phyloP scores from a whole-genome alignment of 371 early-diverging fungal genomes.

The Smittium mucronatum region DNA sequence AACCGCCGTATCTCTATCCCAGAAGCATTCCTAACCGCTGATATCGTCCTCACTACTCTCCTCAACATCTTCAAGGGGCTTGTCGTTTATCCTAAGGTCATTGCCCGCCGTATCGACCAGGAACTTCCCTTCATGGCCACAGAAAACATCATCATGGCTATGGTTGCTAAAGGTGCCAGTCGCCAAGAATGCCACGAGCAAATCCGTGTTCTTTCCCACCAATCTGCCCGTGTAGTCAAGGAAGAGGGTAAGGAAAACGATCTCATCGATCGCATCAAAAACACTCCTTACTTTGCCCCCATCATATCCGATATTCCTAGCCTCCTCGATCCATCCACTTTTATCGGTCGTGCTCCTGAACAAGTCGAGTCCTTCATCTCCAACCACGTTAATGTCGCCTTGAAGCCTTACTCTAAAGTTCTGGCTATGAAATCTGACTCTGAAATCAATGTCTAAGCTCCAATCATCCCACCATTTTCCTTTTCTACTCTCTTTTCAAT shows the following conservation, averaged over 20 bases:
- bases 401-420: slow-evolving; percentile 56
- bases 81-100: slow-evolving; percentile 94
- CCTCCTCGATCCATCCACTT: slow-evolving; percentile 81
- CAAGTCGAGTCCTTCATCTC: slow-evolving; percentile 78
- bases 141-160: slow-evolving; percentile 97
- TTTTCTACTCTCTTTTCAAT: not conserved
- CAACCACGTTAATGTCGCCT: slow-evolving; percentile 70
- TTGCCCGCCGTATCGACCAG: slow-evolving; percentile 75
- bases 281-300: slow-evolving; percentile 74
- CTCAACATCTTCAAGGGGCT: slow-evolving; percentile 93
- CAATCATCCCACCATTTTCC: not conserved
- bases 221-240: slow-evolving; percentile 87
- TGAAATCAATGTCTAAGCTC: slow-evolving; percentile 10
- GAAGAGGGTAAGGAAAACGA: slow-evolving; percentile 87
- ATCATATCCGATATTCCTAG: slow-evolving; percentile 61
- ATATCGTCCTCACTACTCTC: slow-evolving; percentile 81
- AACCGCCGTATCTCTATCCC: slow-evolving; percentile 92
- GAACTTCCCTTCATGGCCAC: slow-evolving; percentile 98
- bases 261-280: slow-evolving; percentile 77
- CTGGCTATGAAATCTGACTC: slow-evolving; percentile 26
- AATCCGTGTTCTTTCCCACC: slow-evolving; percentile 87
- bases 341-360: slow-evolving; percentile 89
- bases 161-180: slow-evolving; percentile 93
- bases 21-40: slow-evolving; percentile 93
- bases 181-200: slow-evolving; percentile 93